These are phyloP conservation scores for Neurospora sp. DNA, from an alignment of 495 filamentous ascomycete genomes.

Conservation along the genomic window DNA sequence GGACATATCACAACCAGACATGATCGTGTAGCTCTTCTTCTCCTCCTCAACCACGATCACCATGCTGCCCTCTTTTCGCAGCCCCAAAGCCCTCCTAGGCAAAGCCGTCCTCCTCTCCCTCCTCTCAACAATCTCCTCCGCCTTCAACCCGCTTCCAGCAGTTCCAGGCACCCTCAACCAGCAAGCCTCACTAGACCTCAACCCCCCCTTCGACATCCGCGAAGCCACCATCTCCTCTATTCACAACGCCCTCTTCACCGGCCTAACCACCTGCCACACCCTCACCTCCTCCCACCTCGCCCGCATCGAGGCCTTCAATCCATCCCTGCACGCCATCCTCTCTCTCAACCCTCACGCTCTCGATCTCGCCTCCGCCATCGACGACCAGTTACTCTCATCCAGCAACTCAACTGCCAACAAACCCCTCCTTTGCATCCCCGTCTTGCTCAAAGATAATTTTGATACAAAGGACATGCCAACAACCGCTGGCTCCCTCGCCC, in stretches of 20 bases:
- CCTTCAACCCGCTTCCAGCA: background rate
- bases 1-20: background rate
- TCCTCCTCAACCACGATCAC: background rate
- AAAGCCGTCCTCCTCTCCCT: background rate
- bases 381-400: slow-evolving; percentile 34
- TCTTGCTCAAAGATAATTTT: slow-evolving; percentile 57
- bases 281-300: slow-evolving; percentile 46
- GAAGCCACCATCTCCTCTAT: slow-evolving; percentile 47
- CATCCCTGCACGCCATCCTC: slow-evolving; percentile 47
- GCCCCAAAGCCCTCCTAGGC: background rate
- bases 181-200: background rate
- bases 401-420: slow-evolving; percentile 28
- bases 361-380: slow-evolving; percentile 35
- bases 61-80: background rate
- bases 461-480: slow-evolving; percentile 44
- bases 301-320: slow-evolving; percentile 47
- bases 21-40: background rate
- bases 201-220: slow-evolving; percentile 33
- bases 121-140: background rate
- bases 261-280: slow-evolving; percentile 38
- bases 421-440: slow-evolving; percentile 47
- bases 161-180: background rate
- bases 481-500: slow-evolving; percentile 41
- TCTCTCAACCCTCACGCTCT: slow-evolving; percentile 43
- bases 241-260: slow-evolving; percentile 41